Evolutionary conservation across 768 basidiomycete genomes (phyloP), one percentile per base, ranked within the genome.

Genomic region (Cystobasidium ongulense): DNA sequence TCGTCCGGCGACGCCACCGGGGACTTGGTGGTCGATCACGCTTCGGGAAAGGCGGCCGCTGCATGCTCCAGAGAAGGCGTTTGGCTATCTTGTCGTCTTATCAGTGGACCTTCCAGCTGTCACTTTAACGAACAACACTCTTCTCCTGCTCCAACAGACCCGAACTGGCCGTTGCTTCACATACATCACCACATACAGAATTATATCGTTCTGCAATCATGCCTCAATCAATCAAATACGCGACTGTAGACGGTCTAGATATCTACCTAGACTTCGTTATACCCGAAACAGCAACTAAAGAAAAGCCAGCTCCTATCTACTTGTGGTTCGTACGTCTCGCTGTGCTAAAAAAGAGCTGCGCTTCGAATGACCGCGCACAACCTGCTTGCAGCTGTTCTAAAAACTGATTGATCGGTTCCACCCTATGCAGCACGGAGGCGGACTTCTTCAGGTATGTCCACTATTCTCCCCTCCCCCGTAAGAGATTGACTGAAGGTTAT

Each of bases 341-440:
- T 15, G 38, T 18, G 25, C 63, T 11, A 50, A 21, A 50, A 17
- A 39, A 7, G 39, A 39, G 39, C 39, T 17, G 39, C 64, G 57
- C 43, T 10, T 17, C 43, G 43, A 23, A 17, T 39, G 43, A 8
- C n/a, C n/a, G n/a, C n/a, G n/a, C n/a, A n/a, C n/a, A n/a, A n/a
- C n/a, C n/a, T n/a, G n/a, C n/a, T n/a, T n/a, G n/a, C n/a, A 36
- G 43, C 41, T 46, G 39, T 68, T 11, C 27, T 15, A 64, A 64
- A n/a, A 10, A 25, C 13, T 35, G 23, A 27, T 8, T 27, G 39
- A 5, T 38, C 63, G 4, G 10, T 33, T 38, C 33, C 18, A 17
- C 2, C 35, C 41, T 27, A 50, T n/a, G n/a, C 46, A 63, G 68
- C 76, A 77, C 35, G 76, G 76, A 23, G 76, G 76, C 17, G 75